Evolutionary conservation across 768 basidiomycete species (phyloP), one percentile per base, ranked within the genome.

Genomic region (Cystobasidium onofrii): DNA sequence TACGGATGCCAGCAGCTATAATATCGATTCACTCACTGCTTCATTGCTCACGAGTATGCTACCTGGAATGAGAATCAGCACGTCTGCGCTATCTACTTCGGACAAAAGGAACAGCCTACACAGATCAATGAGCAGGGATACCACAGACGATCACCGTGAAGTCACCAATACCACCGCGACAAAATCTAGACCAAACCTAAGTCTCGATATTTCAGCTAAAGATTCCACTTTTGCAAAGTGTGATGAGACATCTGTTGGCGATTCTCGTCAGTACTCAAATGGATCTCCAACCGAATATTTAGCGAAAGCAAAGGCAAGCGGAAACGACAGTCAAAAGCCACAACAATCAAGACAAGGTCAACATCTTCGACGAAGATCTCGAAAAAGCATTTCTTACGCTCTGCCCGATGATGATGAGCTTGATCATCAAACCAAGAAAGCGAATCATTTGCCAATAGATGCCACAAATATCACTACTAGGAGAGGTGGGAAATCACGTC

Each of bases 1-100:
- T 60, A 23, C 29, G 10, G 65, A 67, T 17, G 63, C 27, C 41
- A 31, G 63, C 25, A 27, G 44, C 25, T 52, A 52, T 20, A 44
- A 44, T 46, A 64, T 44, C 39, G 65, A 67, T 31, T 33, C 65
- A 46, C 25, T 67, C 23, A 67, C 65, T 33, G 41, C 41, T 6
- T 44, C 65, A 20, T 29, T 67, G 46, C 65, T 67, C 27, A 31
- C n/a, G 27, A 67, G 31, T 33, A 41, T 67, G 29, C 29, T 67
- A 33, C 65, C 65, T 29, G 46, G 65, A 6, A 33, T 67, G 65
- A 44, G 43, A 27, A 36, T 64, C 63, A 64, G 63, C n/a, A 27
- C 36, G 3, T 46, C 31, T 31, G 39, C 46, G 18, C 46, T 12
- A 20, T 50, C 63, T 46, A 7, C 15, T 9, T 64, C 63, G 34